Conservation (phyloP, 1,284 basidiomycete genomes). For the Phylloporus gajari region DNA sequence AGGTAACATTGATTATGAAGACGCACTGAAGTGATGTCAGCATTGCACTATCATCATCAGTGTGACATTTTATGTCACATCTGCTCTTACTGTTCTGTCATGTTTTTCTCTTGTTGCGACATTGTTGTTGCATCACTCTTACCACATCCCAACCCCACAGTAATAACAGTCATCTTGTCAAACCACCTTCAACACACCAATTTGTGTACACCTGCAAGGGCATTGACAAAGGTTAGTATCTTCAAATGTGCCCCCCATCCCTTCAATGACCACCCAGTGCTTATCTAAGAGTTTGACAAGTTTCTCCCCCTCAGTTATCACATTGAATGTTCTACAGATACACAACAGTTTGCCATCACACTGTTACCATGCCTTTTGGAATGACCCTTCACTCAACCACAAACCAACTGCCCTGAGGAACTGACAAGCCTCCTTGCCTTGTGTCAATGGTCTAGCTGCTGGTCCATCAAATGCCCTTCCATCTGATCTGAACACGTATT, state of each 20-base stretch:
- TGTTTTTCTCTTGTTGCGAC: no score
- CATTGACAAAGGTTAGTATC: no score
- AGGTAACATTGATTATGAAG: no score
- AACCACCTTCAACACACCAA: no score
- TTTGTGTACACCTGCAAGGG: no score
- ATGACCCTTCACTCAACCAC: conserved; percentile 62
- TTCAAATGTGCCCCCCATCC: conserved; percentile 94
- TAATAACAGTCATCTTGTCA: no score
- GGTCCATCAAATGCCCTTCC: conserved; percentile 24
- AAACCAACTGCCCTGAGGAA: conserved; percentile 39
- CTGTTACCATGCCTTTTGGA: conserved; percentile 86
- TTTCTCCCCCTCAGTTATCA: conserved; percentile 95
- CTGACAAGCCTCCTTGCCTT: conserved; percentile 22
- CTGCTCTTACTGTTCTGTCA: no score
- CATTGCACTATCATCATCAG: no score
- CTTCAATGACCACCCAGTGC: conserved; percentile 89
- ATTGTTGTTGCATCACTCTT: no score
- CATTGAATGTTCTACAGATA: conserved; percentile 81
- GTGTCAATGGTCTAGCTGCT: conserved; percentile 18
- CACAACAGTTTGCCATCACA: conserved; percentile 69
- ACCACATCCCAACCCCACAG: no score
- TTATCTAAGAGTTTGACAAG: conserved; percentile 98
- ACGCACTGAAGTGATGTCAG: no score
- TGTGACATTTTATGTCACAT: no score
- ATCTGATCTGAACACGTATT: conserved; percentile 37